phyloP scores from a whole-genome alignment of 2,329 filamentous ascomycete genomes.

The Talaromyces sp. region DNA sequence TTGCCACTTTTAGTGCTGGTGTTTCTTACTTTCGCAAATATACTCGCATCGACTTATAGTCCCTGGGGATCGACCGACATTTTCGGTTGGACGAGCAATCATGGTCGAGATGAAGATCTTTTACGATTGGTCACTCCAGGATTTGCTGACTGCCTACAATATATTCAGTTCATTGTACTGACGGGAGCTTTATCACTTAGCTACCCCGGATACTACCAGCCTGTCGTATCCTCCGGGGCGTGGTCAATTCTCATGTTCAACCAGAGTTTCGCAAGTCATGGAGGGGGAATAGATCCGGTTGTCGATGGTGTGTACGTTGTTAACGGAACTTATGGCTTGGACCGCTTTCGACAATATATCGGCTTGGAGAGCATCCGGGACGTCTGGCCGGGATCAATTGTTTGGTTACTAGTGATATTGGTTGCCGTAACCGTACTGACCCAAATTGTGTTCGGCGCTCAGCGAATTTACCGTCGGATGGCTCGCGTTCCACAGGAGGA shows the following conservation, averaged over 20 bases:
- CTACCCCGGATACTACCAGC: slow-evolving; percentile 94
- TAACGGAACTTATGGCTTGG: slow-evolving; percentile 75
- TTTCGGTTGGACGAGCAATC: slow-evolving; percentile 97
- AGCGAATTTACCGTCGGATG: slow-evolving; percentile 72
- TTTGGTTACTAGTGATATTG: slow-evolving; percentile 82
- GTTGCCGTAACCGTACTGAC: slow-evolving; percentile 65
- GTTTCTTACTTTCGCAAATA: slow-evolving; percentile 76
- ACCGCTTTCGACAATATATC: slow-evolving; percentile 74
- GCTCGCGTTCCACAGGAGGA: slow-evolving; percentile 78
- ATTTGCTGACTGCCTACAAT: slow-evolving; percentile 94
- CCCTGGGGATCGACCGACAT: slow-evolving; percentile 90
- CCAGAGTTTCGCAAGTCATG: slow-evolving; percentile 74
- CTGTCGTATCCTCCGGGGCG: slow-evolving; percentile 78
- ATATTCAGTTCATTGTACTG: slow-evolving; percentile 88
- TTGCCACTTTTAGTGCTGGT: slow-evolving; percentile 76
- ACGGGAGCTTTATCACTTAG: slow-evolving; percentile 82
- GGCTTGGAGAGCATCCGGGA: slow-evolving; percentile 75
- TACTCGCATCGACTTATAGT: slow-evolving; percentile 81
- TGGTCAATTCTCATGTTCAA: slow-evolving; percentile 96
- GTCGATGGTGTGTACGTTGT: slow-evolving; percentile 84
- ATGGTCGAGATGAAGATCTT: slow-evolving; percentile 88
- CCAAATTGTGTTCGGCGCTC: slow-evolving; percentile 72
- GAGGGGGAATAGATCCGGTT: slow-evolving; percentile 64
- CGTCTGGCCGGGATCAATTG: slow-evolving; percentile 90
- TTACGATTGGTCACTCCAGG: slow-evolving; percentile 90